Evolutionary conservation across 2,329 filamentous ascomycete genomes (phyloP), one percentile per base, ranked within the genome.

Genomic region (Paecilomyces fulvus): DNA sequence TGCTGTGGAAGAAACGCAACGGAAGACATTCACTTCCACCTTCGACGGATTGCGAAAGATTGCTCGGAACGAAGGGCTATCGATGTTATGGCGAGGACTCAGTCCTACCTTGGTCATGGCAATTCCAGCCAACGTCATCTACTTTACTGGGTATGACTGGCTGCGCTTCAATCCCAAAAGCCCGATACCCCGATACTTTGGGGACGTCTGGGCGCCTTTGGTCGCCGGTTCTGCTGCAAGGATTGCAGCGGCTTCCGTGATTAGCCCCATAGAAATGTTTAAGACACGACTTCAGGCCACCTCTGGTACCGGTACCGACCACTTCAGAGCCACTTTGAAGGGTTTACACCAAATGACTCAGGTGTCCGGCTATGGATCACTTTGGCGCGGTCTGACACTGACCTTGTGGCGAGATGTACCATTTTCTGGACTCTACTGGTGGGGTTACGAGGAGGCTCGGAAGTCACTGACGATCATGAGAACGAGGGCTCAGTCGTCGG

Each of bases 71-170:
- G 94, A 99, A 75, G 94, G 94, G 1, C 68, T 91, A 11, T 82
- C 83, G 25, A 94, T 92, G 1, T 75, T 99, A 33, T 99, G 94
- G 92, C 83, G 94, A 59, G 94, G 94, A 0, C 77, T 99, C 4
- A 95, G 89, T n/a, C 92, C 94, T 0, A 99, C 94, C 0, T 77
- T 99, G 21, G 82, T 91, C 61, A 99, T 99, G 94, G 86, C 91
- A 0, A 83, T 99, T 5, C 94, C 94, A 0, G 90, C 86, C 25
- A 99, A 99, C 70, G 94, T 99, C 63, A 97, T 99, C 62, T 99
- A 99, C 75, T 96, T 97, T 67, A 95, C 94, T 11, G 94, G 94
- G 43, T 99, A 99, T 73, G 94, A 99, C 68, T 96, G 91, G 88
- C 72, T 99, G 57, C 86, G 94, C 33, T 88, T 82, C 61, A 88